A percentile compares a stretch with the other conserved stretches of the same genome.
These are phyloP conservation scores for Umbelopsis isabellina DNA, from an alignment of 192 early-diverging fungal species.

Conservation along the genomic window DNA sequence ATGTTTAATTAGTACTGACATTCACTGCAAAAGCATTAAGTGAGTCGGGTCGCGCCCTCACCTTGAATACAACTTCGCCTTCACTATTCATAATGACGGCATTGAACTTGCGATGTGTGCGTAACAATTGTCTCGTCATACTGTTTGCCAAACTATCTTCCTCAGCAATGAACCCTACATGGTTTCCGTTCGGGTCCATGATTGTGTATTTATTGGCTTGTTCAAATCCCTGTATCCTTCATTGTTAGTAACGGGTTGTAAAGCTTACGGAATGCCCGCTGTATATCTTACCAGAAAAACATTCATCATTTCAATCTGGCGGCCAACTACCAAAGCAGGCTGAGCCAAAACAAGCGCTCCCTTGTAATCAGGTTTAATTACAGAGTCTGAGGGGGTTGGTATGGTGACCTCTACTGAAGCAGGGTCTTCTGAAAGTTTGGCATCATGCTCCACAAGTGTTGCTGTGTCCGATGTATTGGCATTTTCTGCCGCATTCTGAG, in stretches of 20 bases:
- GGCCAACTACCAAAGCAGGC: slow-evolving; percentile 63
- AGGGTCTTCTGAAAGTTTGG: slow-evolving; percentile 16
- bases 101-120: slow-evolving; percentile 75
- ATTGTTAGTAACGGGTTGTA: not conserved
- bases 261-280: not conserved
- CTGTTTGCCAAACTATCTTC: slow-evolving; percentile 59
- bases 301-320: slow-evolving; percentile 89
- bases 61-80: slow-evolving; percentile 72
- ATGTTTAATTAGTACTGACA: not conserved
- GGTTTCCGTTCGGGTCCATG: slow-evolving; percentile 60
- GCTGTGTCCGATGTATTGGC: not conserved
- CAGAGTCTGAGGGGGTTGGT: slow-evolving; percentile 12
- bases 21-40: not conserved
- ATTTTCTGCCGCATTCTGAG: not conserved
- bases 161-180: slow-evolving; percentile 86
- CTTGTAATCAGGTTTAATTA: slow-evolving; percentile 26
- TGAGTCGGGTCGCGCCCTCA: not conserved
- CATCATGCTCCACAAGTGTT: not conserved
- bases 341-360: slow-evolving; percentile 52
- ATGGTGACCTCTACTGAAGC: slow-evolving; percentile 24
- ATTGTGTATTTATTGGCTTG: slow-evolving; percentile 89
- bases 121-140: slow-evolving; percentile 71
- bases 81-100: slow-evolving; percentile 72
- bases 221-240: slow-evolving; percentile 64
- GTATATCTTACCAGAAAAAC: slow-evolving; percentile 50